A percentile compares a stretch with the other conserved stretches of the same genome.
These are phyloP conservation scores for Colletotrichum truncatum DNA, from an alignment of 2,329 filamentous ascomycete species.

Conservation along the genomic window DNA sequence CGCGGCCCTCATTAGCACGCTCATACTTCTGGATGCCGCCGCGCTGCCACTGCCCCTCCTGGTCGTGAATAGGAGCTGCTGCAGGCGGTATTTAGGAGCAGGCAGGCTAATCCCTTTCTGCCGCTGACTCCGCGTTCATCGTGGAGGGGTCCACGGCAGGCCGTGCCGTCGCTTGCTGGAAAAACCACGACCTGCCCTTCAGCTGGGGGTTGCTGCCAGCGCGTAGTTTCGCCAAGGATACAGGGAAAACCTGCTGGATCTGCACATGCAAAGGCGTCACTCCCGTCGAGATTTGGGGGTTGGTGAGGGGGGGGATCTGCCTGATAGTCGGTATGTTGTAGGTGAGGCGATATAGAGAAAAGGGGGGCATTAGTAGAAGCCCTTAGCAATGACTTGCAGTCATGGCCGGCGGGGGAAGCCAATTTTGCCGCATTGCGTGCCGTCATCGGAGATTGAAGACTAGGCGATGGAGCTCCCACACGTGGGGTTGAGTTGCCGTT, in stretches of 20 bases:
- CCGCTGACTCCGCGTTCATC: conserved; percentile 6
- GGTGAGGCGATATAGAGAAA: neutral
- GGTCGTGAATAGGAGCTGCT: no score
- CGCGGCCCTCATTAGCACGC: conserved; percentile 16
- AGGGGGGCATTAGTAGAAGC: neutral
- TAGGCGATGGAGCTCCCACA: conserved; percentile 6
- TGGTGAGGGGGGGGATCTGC: conserved; percentile 4
- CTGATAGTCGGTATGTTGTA: conserved; percentile 7
- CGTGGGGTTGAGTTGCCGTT: conserved; percentile 24
- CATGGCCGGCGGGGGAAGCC: neutral
- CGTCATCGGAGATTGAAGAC: conserved; percentile 26
- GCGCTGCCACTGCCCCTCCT: neutral
- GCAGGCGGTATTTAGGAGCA: neutral
- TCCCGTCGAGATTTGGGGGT: neutral
- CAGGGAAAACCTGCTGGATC: conserved; percentile 12
- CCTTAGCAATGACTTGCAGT: conserved; percentile 23
- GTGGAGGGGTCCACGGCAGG: conserved; percentile 12
- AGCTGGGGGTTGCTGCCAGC: neutral
- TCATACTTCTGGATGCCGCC: conserved; percentile 6
- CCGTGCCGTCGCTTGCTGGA: conserved; percentile 17
- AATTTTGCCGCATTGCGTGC: conserved; percentile 4
- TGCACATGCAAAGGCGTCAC: conserved; percentile 7
- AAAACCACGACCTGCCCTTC: neutral
- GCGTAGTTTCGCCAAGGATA: neutral
- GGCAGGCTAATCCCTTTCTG: conserved; percentile 2